These are phyloP conservation scores for Paraphaeosphaeria minitans DNA, from an alignment of 2,329 filamentous ascomycete genomes.

Conservation along the genomic window DNA sequence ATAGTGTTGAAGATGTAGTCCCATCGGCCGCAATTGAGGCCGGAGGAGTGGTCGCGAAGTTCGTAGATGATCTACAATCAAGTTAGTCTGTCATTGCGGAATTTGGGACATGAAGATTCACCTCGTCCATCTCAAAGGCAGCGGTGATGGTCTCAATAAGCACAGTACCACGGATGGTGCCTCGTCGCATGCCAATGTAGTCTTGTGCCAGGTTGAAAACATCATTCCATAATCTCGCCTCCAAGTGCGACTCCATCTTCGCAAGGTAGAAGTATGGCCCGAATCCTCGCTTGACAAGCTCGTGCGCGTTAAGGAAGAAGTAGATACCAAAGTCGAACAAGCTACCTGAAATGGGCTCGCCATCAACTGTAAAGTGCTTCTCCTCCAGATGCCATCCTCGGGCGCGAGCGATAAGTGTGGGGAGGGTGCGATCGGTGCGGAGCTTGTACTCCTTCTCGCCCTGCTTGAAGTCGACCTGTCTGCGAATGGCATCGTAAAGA, in stretches of 20 bases:
- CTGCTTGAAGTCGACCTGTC: conserved; percentile 94
- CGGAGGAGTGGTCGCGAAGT: conserved; percentile 92
- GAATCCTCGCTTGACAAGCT: conserved; percentile 80
- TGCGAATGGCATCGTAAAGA: conserved; percentile 92
- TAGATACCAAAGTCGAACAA: conserved; percentile 98
- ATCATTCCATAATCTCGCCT: conserved; percentile 98
- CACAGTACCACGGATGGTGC: conserved; percentile 92
- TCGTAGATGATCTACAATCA: conserved; percentile 87
- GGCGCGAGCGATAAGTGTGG: conserved; percentile 91
- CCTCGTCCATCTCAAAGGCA: conserved; percentile 98
- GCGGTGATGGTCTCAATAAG: conserved; percentile 97
- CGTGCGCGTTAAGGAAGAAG: conserved; percentile 97
- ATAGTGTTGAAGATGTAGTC: conserved; percentile 99
- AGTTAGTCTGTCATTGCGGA: conserved; percentile 20
- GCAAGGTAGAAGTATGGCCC: conserved; percentile 98
- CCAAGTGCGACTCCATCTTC: conserved; percentile 97
- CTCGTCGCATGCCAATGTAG: conserved; percentile 84
- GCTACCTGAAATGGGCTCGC: conserved; percentile 88
- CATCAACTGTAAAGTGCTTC: conserved; percentile 96
- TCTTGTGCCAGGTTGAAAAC: conserved; percentile 96
- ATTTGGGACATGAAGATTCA: conserved; percentile 24
- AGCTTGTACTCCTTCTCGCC: conserved; percentile 97
- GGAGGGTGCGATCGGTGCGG: conserved; percentile 82
- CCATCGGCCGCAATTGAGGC: conserved; percentile 98
- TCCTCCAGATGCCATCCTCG: conserved; percentile 98